These are phyloP conservation scores for Gelatoporia subvermispora DNA, from an alignment of 768 basidiomycete species.

Conservation along the genomic window DNA sequence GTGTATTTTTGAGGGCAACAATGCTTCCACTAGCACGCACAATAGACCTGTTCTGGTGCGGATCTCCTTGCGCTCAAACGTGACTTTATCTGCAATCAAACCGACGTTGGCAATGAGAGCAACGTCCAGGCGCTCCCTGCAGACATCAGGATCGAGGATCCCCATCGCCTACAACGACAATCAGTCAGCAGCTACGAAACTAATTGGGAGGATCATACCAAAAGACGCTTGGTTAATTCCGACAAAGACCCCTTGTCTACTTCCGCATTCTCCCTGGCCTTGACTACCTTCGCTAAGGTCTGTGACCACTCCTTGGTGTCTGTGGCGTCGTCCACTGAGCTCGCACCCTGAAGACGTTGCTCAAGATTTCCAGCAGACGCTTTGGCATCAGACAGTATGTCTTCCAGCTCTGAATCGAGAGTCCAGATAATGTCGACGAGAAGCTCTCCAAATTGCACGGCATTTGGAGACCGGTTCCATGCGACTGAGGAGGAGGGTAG, in stretches of 20 bases:
- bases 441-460: constrained; percentile 54
- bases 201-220: constrained; percentile 41
- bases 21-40: constrained; percentile 41
- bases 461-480: constrained; percentile 33
- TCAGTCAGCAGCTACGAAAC: neutral
- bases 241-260: constrained; percentile 60
- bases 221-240: constrained; percentile 51
- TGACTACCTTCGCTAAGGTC: constrained; percentile 17
- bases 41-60: constrained; percentile 76
- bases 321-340: neutral
- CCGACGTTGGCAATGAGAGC: constrained; percentile 57
- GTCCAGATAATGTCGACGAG: constrained; percentile 83
- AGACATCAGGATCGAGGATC: constrained; percentile 54
- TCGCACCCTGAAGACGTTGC: constrained; percentile 7
- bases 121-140: constrained; percentile 73
- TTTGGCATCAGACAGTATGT: constrained; percentile 52
- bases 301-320: constrained; percentile 4
- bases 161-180: constrained; percentile 42
- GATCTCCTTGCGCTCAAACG: constrained; percentile 76
- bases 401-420: constrained; percentile 72
- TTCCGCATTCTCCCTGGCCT: constrained; percentile 50
- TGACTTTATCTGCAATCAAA: constrained; percentile 60
- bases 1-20: neutral
- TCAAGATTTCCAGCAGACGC: constrained; percentile 26
- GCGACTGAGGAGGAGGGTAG: constrained; percentile 57